These are phyloP conservation scores for Myriangium duriaei DNA, from an alignment of 2,329 filamentous ascomycete genomes.

Conservation along the genomic window DNA sequence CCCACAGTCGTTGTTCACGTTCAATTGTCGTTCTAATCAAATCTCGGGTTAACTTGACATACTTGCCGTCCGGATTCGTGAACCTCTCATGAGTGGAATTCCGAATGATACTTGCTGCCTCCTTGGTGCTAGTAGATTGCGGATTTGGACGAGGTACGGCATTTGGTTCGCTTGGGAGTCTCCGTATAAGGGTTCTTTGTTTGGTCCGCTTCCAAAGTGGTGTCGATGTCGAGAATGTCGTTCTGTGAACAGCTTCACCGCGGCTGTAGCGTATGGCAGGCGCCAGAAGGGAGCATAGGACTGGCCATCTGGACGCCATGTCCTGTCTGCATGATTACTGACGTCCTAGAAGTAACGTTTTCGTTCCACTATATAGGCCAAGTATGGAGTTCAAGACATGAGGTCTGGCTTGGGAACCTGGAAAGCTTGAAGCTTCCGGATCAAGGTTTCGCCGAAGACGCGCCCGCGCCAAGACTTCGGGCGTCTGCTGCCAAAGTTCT, in stretches of 20 bases:
- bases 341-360: not conserved
- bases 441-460: not conserved
- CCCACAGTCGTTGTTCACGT: not conserved
- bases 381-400: not conserved
- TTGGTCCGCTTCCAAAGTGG: not conserved
- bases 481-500: not conserved
- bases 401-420: not conserved
- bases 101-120: too few relatives aligned
- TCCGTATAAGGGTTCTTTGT: too few relatives aligned
- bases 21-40: not conserved
- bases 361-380: too few relatives aligned
- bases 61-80: not conserved
- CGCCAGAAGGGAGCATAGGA: not conserved
- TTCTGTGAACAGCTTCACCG: not conserved
- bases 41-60: not conserved
- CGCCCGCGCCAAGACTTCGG: not conserved
- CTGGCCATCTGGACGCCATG: not conserved
- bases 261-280: not conserved
- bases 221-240: not conserved
- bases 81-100: not conserved
- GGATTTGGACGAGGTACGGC: too few relatives aligned
- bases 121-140: too few relatives aligned
- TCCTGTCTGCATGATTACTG: not conserved
- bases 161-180: too few relatives aligned
- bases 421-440: not conserved